Conservation (phyloP, 2,329 filamentous ascomycete species). For the Corinectria fuckeliana region DNA sequence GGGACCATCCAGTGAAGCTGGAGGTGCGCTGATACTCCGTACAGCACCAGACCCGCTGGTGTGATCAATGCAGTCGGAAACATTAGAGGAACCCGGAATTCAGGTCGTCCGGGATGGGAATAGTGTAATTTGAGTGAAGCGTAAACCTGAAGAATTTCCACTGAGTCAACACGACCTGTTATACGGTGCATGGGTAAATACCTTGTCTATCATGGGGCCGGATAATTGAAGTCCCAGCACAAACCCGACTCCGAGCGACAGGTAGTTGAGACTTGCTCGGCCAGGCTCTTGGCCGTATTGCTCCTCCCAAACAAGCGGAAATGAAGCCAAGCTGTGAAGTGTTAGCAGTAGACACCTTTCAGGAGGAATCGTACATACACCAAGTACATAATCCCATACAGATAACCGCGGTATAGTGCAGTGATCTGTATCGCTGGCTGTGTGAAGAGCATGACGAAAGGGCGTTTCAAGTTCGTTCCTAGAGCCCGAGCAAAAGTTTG, state of each 20-base stretch:
- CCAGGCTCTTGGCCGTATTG: slow-evolving; percentile 56
- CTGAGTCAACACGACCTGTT: not conserved
- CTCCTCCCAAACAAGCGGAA: slow-evolving; percentile 55
- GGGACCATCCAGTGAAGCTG: slow-evolving; percentile 59
- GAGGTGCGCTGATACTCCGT: slow-evolving; percentile 53
- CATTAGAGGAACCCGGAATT: slow-evolving; percentile 46
- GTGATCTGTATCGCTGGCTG: slow-evolving; percentile 59
- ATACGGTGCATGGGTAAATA: not conserved
- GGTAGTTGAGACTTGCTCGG: slow-evolving; percentile 57
- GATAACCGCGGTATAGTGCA: slow-evolving; percentile 54
- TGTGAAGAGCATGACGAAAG: slow-evolving; percentile 55
- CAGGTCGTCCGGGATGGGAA: slow-evolving; percentile 40
- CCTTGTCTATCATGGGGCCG: slow-evolving; percentile 46
- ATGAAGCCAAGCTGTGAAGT: slow-evolving; percentile 52
- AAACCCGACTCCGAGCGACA: slow-evolving; percentile 58
- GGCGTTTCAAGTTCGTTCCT: slow-evolving; percentile 48
- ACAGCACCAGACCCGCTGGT: slow-evolving; percentile 56
- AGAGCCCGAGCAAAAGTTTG: slow-evolving; percentile 34
- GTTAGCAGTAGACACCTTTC: not conserved
- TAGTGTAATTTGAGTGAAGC: slow-evolving; percentile 33
- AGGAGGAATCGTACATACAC: slow-evolving; percentile 38
- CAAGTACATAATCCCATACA: slow-evolving; percentile 62
- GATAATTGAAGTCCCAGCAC: slow-evolving; percentile 64
- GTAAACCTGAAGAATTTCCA: slow-evolving; percentile 34
- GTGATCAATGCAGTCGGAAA: slow-evolving; percentile 48